Evolutionary conservation across 2,329 filamentous ascomycete genomes (phyloP), one percentile per base, ranked within the genome.

Genomic region (Chalaropsis thielavioides): DNA sequence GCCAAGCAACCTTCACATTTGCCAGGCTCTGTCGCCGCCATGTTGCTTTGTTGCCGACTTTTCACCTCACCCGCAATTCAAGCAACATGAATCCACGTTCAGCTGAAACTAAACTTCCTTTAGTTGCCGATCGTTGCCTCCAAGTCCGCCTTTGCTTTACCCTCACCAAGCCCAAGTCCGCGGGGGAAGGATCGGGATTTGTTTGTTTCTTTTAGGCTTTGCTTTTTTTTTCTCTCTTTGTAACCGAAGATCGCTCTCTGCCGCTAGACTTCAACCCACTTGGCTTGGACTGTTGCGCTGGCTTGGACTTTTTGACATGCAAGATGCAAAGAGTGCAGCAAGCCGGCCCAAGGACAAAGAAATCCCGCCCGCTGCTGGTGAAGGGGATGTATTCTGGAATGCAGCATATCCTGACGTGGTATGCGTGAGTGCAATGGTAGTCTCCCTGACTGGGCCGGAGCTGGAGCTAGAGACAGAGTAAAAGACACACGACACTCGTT

Each of bases 351-450:
- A 51, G 46, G 10, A 27, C 17, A 17, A 51, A 13, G 11, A 4
- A 8, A 24, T 24, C 1, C 10, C 46, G 15, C 24, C 24, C 46
- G 11, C 44, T 22, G 46, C 22, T n/a, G 41, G 43, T 41, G 15
- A 27, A 64, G n/a, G 59, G 62, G 62, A 49, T 59, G 49, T 59
- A 51, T 64, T 46, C 62, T 64, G 62, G 62, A 64, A 64, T 64
- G 51, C 38, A 56, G 17, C 19, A 44, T 19, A 43, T 6, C 17
- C 41, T 56, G 51, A 31, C 51, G 13, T 56, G 51, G 27, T 35
- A 8, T 27, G 5, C 8, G 8, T 49, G 19, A 8, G 8, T 49
- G 19, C 22, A 8, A 46, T 58, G 27, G 13, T 27, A 11, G 54
- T 38, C 41, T 62, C 60, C 43, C 43, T 62, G 24, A 24, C 40